These are phyloP conservation scores for Lavandula angustifolia DNA, from an alignment of 257 asterid species.

Conservation along the genomic window DNA sequence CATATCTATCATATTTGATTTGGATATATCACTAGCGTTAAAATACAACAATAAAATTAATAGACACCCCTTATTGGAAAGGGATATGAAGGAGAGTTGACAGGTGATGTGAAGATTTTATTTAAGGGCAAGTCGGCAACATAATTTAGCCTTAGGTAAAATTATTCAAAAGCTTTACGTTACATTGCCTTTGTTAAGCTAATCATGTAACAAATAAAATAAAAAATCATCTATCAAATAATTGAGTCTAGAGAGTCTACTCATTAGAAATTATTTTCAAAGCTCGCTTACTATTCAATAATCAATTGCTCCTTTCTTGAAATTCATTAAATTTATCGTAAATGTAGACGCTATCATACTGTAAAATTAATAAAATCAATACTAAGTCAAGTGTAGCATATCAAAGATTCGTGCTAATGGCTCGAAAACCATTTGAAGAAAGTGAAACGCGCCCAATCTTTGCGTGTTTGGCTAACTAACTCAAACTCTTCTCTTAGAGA, in stretches of 20 bases:
- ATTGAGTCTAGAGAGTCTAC: not conserved
- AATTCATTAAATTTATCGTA: not conserved
- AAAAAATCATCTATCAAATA: not conserved
- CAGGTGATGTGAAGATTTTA: not conserved
- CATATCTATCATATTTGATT: too few relatives aligned
- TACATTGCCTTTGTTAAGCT: not conserved
- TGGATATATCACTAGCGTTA: too few relatives aligned
- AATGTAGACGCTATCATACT: too few relatives aligned
- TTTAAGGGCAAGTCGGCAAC: not conserved
- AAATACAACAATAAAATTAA: too few relatives aligned
- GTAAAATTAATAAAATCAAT: too few relatives aligned
- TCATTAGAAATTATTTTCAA: too few relatives aligned
- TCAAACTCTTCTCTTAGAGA: not conserved
- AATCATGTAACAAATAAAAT: not conserved
- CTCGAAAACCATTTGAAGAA: constrained; percentile 10
- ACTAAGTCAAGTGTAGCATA: not conserved
- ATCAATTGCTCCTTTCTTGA: not conserved
- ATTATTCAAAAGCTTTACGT: not conserved
- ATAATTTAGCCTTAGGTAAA: not conserved
- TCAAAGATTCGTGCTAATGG: not conserved
- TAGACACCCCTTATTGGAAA: too few relatives aligned
- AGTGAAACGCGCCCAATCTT: not conserved
- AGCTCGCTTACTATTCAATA: not conserved
- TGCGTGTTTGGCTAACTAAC: not conserved
- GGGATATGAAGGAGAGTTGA: not conserved